Evolutionary conservation across 331 rosid genomes (phyloP).

Genomic region (Malus hybrid): DNA sequence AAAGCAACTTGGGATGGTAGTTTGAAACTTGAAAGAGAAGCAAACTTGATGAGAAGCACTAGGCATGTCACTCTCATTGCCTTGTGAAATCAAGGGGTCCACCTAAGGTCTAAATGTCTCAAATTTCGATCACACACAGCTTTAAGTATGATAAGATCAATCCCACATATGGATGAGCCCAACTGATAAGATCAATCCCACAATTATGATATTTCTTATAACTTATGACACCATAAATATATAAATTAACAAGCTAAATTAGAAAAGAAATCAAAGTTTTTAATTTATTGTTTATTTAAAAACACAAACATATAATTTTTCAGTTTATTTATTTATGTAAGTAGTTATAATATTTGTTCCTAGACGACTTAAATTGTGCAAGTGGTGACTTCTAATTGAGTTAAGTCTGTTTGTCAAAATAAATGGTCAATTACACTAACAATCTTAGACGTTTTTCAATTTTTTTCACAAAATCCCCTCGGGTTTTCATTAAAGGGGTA

Average conservation of each 20-base stretch:
- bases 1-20: neutral
- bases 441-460: no score
- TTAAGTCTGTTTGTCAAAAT: rapidly evolving
- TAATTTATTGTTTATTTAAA: no score
- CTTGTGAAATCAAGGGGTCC: neutral
- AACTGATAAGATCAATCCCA: neutral
- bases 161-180: neutral
- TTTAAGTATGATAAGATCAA: no score
- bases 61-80: slow-evolving; percentile 2
- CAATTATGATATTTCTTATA: neutral
- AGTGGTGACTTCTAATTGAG: no score
- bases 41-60: slow-evolving; percentile 4
- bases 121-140: neutral
- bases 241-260: neutral
- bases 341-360: no score
- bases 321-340: no score
- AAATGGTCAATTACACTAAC: no score
- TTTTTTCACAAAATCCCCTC: no score
- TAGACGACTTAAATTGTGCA: no score
- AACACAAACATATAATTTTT: neutral
- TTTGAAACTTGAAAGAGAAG: neutral
- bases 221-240: neutral
- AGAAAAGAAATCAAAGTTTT: neutral
- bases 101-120: neutral
- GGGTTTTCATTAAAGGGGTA: no score